These are phyloP conservation scores for Backusella sp. DNA, from an alignment of 192 early-diverging fungal species.

Conservation along the genomic window DNA sequence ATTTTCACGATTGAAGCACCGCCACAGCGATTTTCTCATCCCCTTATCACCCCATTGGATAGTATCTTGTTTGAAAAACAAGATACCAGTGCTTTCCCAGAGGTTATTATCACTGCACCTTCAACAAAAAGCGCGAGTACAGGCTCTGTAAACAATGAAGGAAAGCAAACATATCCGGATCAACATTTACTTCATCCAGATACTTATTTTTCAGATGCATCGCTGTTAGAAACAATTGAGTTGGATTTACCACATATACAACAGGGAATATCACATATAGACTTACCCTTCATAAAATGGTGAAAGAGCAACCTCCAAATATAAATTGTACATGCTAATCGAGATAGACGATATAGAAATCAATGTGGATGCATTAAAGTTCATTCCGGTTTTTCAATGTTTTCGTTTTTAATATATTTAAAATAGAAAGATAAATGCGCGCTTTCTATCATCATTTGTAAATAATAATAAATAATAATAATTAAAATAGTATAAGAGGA, in stretches of 20 bases:
- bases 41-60: not conserved
- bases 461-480: too few relatives aligned
- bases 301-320: not conserved
- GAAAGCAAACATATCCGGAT: not conserved
- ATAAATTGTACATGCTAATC: not conserved
- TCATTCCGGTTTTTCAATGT: too few relatives aligned
- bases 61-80: not conserved
- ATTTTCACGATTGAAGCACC: conserved; percentile 2
- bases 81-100: not conserved
- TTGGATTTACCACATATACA: not conserved
- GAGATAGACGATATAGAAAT: not conserved
- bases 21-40: not conserved
- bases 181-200: conserved; percentile 1
- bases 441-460: too few relatives aligned
- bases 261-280: not conserved
- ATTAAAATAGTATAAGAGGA: too few relatives aligned
- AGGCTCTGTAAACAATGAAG: not conserved
- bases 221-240: not conserved
- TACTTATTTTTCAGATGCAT: not conserved
- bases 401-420: too few relatives aligned
- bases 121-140: not conserved
- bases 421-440: too few relatives aligned
- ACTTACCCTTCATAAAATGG: not conserved
- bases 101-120: not conserved
- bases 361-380: too few relatives aligned